These are phyloP conservation scores for Monosporascus sp. DNA, from an alignment of 2,329 filamentous ascomycete genomes.

Conservation along the genomic window DNA sequence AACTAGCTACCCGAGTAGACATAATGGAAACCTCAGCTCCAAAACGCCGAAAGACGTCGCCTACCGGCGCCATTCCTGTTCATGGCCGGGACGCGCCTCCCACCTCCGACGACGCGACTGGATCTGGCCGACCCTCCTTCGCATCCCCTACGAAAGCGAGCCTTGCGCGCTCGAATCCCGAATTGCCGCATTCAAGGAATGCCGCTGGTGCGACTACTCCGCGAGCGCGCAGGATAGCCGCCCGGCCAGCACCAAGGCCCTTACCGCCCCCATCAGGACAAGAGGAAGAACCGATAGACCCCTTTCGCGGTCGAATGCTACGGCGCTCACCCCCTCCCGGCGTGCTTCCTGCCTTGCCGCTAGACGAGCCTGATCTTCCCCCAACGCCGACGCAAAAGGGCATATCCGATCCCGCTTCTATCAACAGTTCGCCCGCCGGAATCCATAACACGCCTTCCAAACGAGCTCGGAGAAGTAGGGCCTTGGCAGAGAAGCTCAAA, in stretches of 20 bases:
- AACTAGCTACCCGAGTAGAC: slow-evolving; percentile 1
- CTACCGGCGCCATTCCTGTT: slow-evolving; percentile 40
- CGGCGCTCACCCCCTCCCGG: slow-evolving; percentile 32
- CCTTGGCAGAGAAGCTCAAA: slow-evolving; percentile 33
- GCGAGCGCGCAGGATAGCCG: slow-evolving; percentile 35
- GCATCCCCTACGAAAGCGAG: slow-evolving; percentile 64
- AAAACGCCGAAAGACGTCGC: slow-evolving; percentile 61
- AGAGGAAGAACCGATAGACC: slow-evolving; percentile 38
- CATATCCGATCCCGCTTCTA: slow-evolving; percentile 42
- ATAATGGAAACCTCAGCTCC: slow-evolving; percentile 53
- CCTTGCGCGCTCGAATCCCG: slow-evolving; percentile 55
- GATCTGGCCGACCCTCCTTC: slow-evolving; percentile 46
- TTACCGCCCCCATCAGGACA: slow-evolving; percentile 41
- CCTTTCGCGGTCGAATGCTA: slow-evolving; percentile 32
- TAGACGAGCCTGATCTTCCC: slow-evolving; percentile 60
- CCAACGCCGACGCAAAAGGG: slow-evolving; percentile 47
- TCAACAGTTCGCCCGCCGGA: slow-evolving; percentile 51
- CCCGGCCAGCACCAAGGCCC: slow-evolving; percentile 40
- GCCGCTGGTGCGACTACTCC: slow-evolving; percentile 29
- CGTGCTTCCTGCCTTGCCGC: slow-evolving; percentile 25
- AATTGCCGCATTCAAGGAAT: slow-evolving; percentile 25
- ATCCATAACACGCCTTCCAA: slow-evolving; percentile 57
- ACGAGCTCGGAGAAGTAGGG: slow-evolving; percentile 37
- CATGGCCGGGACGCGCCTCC: slow-evolving; percentile 10
- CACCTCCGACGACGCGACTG: slow-evolving; percentile 14